Percentiles rank a stretch among this genome's conserved stretches.
Evolutionary conservation across 805 yeast species (phyloP).

Genomic region (Lipomyces orientalis): DNA sequence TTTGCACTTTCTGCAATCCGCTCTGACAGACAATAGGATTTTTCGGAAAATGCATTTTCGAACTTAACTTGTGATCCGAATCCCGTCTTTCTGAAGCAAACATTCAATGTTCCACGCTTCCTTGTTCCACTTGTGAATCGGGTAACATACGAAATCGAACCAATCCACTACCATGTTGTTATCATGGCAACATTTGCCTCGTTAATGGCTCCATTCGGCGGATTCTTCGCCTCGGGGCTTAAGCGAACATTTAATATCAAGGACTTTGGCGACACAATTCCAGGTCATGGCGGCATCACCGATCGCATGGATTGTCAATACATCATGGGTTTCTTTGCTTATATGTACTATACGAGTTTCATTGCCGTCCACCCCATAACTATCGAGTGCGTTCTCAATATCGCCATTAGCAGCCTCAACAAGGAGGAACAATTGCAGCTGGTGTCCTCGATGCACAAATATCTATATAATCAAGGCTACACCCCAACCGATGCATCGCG

Average conservation of each 20-base stretch:
- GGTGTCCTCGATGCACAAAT: constrained; percentile 61
- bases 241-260: constrained; percentile 95
- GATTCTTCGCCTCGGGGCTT: constrained; percentile 94
- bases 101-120: constrained; percentile 73
- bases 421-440: constrained; percentile 68
- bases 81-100: constrained; percentile 85
- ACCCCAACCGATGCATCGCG: constrained; percentile 19
- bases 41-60: constrained; percentile 49
- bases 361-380: constrained; percentile 62
- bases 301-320: constrained; percentile 98
- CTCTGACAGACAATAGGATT: constrained; percentile 14
- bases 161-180: constrained; percentile 87
- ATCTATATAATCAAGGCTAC: constrained; percentile 49
- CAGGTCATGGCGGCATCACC: constrained; percentile 98
- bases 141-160: constrained; percentile 53
- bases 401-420: constrained; percentile 71
- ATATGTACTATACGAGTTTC: constrained; percentile 90
- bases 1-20: not conserved
- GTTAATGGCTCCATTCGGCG: constrained; percentile 96
- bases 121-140: constrained; percentile 55
- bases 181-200: constrained; percentile 93
- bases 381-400: constrained; percentile 75
- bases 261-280: constrained; percentile 97
- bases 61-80: constrained; percentile 77
- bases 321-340: constrained; percentile 94